phyloP scores from a whole-genome alignment of 257 asterid genomes.

The Salvia hispanica region DNA sequence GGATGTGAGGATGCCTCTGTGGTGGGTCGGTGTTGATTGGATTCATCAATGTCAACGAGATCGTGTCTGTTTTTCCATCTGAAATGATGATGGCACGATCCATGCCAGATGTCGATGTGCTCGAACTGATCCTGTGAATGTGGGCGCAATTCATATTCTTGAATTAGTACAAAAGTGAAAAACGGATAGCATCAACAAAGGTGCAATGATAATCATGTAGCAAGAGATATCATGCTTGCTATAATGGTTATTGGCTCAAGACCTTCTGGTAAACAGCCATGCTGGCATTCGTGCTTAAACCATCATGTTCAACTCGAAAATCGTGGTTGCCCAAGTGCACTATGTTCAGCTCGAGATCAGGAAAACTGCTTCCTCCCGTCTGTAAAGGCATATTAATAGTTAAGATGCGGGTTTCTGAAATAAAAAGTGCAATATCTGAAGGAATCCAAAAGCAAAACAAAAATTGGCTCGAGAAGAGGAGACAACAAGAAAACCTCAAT shows the following conservation, averaged over 20 bases:
- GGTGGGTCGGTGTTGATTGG: slow-evolving; percentile 47
- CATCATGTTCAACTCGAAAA: slow-evolving; percentile 79
- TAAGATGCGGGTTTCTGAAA: slow-evolving; percentile 26
- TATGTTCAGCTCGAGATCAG: slow-evolving; percentile 60
- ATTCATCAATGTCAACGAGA: slow-evolving; percentile 52
- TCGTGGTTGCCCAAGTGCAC: slow-evolving; percentile 54
- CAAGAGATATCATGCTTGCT: neutral
- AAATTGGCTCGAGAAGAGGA: slow-evolving; percentile 23
- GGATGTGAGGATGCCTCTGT: slow-evolving; percentile 61
- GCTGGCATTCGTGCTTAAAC: slow-evolving; percentile 67
- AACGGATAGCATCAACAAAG: neutral
- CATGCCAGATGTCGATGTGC: slow-evolving; percentile 88
- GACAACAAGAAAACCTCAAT: slow-evolving; percentile 57
- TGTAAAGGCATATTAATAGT: slow-evolving; percentile 44
- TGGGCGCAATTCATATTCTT: slow-evolving; percentile 17
- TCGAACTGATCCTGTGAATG: slow-evolving; percentile 70
- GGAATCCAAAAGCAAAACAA: neutral
- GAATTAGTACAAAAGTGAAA: slow-evolving; percentile 22
- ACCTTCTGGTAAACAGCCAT: slow-evolving; percentile 71
- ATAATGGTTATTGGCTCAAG: slow-evolving; percentile 13
- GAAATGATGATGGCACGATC: slow-evolving; percentile 71
- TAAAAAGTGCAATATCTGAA: slow-evolving; percentile 1
- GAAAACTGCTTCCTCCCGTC: slow-evolving; percentile 57
- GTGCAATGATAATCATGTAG: neutral
- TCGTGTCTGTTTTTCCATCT: slow-evolving; percentile 56